phyloP scores from a whole-genome alignment of 208 protist genomes.

The Acanthamoeba lenticulata region DNA sequence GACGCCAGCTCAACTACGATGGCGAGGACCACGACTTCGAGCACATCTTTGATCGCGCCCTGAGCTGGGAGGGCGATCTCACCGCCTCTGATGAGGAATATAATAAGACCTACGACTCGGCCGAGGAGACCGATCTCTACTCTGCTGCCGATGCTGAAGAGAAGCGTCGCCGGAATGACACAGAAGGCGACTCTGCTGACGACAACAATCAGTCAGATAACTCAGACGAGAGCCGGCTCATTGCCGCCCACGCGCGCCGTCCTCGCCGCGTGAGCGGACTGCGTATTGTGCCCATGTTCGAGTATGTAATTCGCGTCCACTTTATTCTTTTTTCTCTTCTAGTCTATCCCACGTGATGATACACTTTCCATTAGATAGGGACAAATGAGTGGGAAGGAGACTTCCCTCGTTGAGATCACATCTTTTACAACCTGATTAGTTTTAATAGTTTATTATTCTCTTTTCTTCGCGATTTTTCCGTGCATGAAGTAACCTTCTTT shows the following conservation, averaged over 20 bases:
- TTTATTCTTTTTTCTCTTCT: too few relatives aligned
- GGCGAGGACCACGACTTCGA: background rate
- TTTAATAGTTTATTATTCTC: background rate
- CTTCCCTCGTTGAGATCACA: slow-evolving; percentile 11
- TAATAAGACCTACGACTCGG: background rate
- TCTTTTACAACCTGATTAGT: background rate
- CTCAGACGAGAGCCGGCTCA: background rate
- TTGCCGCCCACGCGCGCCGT: background rate
- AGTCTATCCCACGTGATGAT: background rate
- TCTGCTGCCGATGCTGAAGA: background rate
- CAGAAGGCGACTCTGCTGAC: background rate
- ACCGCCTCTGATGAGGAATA: background rate
- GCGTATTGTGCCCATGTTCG: background rate
- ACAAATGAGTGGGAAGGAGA: slow-evolving; percentile 34
- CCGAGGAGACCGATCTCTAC: slow-evolving; percentile 4
- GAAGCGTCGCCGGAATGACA: background rate
- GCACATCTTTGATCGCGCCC: background rate
- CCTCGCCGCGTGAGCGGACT: background rate
- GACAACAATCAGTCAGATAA: background rate
- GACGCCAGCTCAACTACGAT: slow-evolving; percentile 24
- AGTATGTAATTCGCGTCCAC: background rate
- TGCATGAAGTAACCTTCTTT: too few relatives aligned
- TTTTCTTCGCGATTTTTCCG: background rate
- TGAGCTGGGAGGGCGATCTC: background rate
- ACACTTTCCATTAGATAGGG: slow-evolving; percentile 3